Conservation (phyloP, 2,329 filamentous ascomycete species). For the Cercospora janseana region DNA sequence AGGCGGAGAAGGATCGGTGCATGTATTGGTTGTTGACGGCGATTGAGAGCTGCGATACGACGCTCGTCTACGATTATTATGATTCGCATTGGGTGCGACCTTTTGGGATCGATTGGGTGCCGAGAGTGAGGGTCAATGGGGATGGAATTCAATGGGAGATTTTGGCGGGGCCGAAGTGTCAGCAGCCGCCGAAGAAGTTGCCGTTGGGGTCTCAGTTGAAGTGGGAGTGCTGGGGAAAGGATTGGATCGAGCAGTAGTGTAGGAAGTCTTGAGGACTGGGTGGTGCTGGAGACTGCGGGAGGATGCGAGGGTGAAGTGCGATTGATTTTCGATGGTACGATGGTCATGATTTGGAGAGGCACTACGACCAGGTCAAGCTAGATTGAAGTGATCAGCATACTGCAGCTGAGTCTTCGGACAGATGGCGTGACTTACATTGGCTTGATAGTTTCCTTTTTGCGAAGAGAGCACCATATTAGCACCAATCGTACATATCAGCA, state of each 20-base stretch:
- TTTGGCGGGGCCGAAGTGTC: not conserved
- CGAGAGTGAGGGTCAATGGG: not conserved
- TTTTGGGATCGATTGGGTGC: not conserved
- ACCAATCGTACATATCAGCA: not conserved
- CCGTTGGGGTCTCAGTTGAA: not conserved
- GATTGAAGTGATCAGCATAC: not conserved
- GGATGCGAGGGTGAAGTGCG: not conserved
- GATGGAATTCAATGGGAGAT: conserved; percentile 3
- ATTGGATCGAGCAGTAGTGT: conserved; percentile 2
- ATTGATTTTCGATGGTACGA: not conserved
- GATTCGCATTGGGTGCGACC: accelerated
- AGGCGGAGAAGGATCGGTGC: not conserved
- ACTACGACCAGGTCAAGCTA: conserved; percentile 38
- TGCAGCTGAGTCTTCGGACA: not conserved
- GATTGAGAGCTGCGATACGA: not conserved
- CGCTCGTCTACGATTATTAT: not conserved
- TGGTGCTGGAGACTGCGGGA: too few relatives aligned
- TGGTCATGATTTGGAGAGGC: not conserved
- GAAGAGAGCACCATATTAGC: conserved; percentile 1
- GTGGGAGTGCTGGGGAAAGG: not conserved
- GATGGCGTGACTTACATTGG: conserved; percentile 33
- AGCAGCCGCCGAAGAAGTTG: not conserved
- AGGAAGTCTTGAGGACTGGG: too few relatives aligned
- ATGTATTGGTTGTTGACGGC: not conserved
- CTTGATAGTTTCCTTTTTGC: conserved; percentile 39